Evolutionary conservation across 208 protist species (phyloP).

Genomic region (Balamuthia mandrillaris): DNA sequence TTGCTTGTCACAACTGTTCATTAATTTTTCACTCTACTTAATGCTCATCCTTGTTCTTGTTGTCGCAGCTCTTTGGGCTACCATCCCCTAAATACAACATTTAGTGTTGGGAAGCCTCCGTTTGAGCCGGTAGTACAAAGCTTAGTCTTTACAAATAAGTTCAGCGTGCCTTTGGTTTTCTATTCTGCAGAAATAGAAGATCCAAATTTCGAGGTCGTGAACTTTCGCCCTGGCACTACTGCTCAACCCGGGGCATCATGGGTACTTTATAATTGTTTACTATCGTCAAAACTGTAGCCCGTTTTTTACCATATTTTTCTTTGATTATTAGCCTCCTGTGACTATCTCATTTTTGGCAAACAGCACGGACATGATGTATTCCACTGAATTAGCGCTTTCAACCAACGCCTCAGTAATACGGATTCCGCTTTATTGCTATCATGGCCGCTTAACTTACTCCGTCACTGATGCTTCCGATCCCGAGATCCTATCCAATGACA

Average conservation of each 20-base stretch:
- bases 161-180: conserved; percentile 3
- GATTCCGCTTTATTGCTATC: conserved; percentile 24
- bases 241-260: not conserved
- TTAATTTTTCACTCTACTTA: not conserved
- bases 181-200: conserved; percentile 9
- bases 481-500: not conserved
- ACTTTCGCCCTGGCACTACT: not conserved
- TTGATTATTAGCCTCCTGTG: not conserved
- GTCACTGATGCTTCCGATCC: not conserved
- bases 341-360: conserved; percentile 19
- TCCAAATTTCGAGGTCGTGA: not conserved
- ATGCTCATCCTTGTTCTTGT: not conserved
- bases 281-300: not conserved
- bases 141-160: conserved; percentile 36
- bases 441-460: conserved; percentile 20
- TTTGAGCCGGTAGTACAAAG: conserved; percentile 22
- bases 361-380: not conserved
- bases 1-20: not conserved
- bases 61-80: not conserved
- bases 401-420: conserved; percentile 30
- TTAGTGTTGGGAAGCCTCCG: not conserved
- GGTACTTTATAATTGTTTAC: not conserved
- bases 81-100: conserved; percentile 1
- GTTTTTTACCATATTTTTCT: not conserved
- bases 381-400: not conserved